phyloP scores from a whole-genome alignment of 768 basidiomycete genomes.

The Lactarius vividus region DNA sequence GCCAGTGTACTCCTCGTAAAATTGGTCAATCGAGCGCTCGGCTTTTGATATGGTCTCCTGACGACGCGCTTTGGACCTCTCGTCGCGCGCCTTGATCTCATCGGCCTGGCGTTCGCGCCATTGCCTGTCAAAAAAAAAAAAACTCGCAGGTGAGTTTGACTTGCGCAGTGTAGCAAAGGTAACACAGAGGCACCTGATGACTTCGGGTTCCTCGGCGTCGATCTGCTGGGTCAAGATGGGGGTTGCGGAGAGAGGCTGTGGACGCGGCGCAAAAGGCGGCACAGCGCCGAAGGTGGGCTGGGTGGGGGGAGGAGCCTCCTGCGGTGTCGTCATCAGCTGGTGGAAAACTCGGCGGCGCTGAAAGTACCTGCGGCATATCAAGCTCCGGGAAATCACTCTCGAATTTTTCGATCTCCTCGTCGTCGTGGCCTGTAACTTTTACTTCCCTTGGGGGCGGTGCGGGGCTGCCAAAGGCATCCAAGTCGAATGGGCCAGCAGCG shows the following conservation, averaged over 20 bases:
- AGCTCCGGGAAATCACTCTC: slow-evolving; percentile 85
- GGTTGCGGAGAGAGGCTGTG: slow-evolving; percentile 68
- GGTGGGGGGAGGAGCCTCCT: slow-evolving; percentile 23
- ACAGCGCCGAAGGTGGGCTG: slow-evolving; percentile 47
- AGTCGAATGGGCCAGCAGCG: slow-evolving; percentile 50
- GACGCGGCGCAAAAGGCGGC: slow-evolving; percentile 70
- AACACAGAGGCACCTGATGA: slow-evolving; percentile 60
- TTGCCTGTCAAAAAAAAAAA: slow-evolving; percentile 45
- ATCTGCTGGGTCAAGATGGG: slow-evolving; percentile 68
- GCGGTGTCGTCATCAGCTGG: slow-evolving; percentile 12
- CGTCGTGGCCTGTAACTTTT: slow-evolving; percentile 81
- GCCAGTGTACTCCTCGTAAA: slow-evolving; percentile 82
- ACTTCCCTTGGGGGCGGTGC: slow-evolving; percentile 50
- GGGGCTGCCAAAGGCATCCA: slow-evolving; percentile 60
- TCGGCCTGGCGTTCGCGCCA: slow-evolving; percentile 87
- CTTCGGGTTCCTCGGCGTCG: slow-evolving; percentile 80
- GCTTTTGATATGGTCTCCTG: slow-evolving; percentile 84
- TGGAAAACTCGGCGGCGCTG: background rate
- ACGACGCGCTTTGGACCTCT: slow-evolving; percentile 68
- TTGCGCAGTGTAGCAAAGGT: background rate
- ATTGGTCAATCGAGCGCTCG: slow-evolving; percentile 83
- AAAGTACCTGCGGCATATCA: slow-evolving; percentile 44
- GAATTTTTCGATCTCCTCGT: slow-evolving; percentile 67
- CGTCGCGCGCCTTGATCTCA: slow-evolving; percentile 83
- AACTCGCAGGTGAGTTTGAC: background rate